Conservation (phyloP, 495 filamentous ascomycete species). For the Penicillium canariense region DNA sequence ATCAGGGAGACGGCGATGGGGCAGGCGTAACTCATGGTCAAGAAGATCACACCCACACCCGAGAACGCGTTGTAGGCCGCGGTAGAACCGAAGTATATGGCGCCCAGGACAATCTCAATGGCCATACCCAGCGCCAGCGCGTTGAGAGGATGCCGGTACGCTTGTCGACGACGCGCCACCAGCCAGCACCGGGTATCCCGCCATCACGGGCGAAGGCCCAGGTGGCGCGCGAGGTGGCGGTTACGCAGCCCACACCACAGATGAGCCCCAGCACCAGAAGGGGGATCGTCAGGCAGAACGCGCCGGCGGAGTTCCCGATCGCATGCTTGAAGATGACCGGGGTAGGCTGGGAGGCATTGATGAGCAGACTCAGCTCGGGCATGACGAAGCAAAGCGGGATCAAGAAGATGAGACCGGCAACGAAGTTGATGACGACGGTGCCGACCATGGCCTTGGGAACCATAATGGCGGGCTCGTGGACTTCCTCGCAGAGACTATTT, state of each 20-base stretch:
- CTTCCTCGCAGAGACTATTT: slow-evolving; percentile 57
- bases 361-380: slow-evolving; percentile 51
- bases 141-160: slow-evolving; percentile 50
- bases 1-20: slow-evolving; percentile 53
- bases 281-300: slow-evolving; percentile 64
- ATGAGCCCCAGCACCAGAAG: slow-evolving; percentile 68
- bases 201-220: slow-evolving; percentile 63
- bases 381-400: slow-evolving; percentile 59
- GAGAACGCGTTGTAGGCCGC: slow-evolving; percentile 61
- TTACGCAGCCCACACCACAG: slow-evolving; percentile 63
- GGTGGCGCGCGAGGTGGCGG: slow-evolving; percentile 65
- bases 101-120: slow-evolving; percentile 51
- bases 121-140: slow-evolving; percentile 48
- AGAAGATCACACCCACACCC: slow-evolving; percentile 56
- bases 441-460: slow-evolving; percentile 67
- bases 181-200: slow-evolving; percentile 60
- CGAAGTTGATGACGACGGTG: slow-evolving; percentile 59
- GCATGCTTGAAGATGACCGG: slow-evolving; percentile 22
- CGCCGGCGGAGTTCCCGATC: slow-evolving; percentile 40
- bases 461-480: slow-evolving; percentile 58
- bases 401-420: slow-evolving; percentile 65
- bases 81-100: slow-evolving; percentile 56
- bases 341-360: slow-evolving; percentile 48
- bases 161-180: slow-evolving; percentile 55
- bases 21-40: slow-evolving; percentile 54